phyloP scores from a whole-genome alignment of 768 basidiomycete species.

The Pleurotus ostreatus region DNA sequence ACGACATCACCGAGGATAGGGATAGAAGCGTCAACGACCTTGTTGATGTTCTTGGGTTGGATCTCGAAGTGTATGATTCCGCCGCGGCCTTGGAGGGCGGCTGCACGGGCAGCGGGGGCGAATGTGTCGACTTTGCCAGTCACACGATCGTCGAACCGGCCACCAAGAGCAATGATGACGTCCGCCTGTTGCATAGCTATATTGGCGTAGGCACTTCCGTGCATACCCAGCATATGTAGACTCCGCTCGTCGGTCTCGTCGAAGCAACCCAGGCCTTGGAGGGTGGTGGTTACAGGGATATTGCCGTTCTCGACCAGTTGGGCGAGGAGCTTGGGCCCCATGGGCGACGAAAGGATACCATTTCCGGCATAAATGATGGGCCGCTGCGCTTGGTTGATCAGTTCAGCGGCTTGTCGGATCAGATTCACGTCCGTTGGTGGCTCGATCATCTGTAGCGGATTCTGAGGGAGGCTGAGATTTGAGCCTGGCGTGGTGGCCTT shows the following conservation, averaged over 20 bases:
- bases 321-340: conserved; percentile 79
- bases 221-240: conserved; percentile 99
- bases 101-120: conserved; percentile 85
- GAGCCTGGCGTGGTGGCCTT: conserved; percentile 82
- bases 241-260: conserved; percentile 86
- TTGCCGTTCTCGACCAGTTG: conserved; percentile 80
- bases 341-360: conserved; percentile 77
- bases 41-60: conserved; percentile 98
- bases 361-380: conserved; percentile 94
- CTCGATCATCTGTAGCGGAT: conserved; percentile 59
- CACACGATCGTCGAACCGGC: conserved; percentile 96
- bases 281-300: conserved; percentile 95
- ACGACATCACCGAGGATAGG: conserved; percentile 94
- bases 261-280: conserved; percentile 94
- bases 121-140: conserved; percentile 88
- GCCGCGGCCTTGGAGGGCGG: conserved; percentile 80
- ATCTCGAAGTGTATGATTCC: conserved; percentile 99
- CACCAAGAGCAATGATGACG: conserved; percentile 95
- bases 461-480: conserved; percentile 67
- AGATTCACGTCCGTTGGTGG: conserved; percentile 59
- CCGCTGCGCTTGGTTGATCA: conserved; percentile 90
- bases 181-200: conserved; percentile 97
- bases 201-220: conserved; percentile 96
- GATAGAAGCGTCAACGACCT: conserved; percentile 92
- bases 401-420: conserved; percentile 78